These are phyloP conservation scores for Pseudozyma flocculosa DNA, from an alignment of 1,284 basidiomycete species.

Conservation along the genomic window DNA sequence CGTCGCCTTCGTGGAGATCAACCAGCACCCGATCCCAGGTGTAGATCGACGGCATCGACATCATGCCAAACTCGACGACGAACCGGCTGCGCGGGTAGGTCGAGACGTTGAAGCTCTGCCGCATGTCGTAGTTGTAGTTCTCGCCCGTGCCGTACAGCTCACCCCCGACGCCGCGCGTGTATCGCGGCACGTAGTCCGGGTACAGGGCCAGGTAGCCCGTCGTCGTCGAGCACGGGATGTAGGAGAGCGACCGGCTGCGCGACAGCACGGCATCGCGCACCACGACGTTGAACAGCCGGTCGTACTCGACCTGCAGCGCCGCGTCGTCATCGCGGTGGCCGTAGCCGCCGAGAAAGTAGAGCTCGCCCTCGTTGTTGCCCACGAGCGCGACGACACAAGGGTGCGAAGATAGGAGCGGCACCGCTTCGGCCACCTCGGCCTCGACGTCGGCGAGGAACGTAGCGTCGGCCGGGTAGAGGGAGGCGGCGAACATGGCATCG, in stretches of 20 bases:
- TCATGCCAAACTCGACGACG: conserved; percentile 70
- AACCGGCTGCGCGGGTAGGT: conserved; percentile 67
- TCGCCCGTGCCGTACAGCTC: conserved; percentile 63
- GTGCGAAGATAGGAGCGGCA: conserved; percentile 65
- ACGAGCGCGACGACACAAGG: conserved; percentile 58
- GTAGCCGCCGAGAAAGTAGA: conserved; percentile 22
- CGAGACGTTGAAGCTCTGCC: conserved; percentile 65
- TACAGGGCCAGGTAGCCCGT: conserved; percentile 65
- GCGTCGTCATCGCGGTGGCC: conserved; percentile 8
- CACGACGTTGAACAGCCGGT: conserved; percentile 61
- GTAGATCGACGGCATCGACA: conserved; percentile 69
- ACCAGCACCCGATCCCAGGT: conserved; percentile 67
- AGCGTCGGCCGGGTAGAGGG: conserved; percentile 61
- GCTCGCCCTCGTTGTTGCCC: conserved; percentile 44
- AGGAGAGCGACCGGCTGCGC: conserved; percentile 66
- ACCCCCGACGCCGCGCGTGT: conserved; percentile 63
- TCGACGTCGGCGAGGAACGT: conserved; percentile 64
- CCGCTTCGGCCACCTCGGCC: conserved; percentile 67
- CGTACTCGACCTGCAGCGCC: conserved; percentile 23
- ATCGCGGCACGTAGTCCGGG: conserved; percentile 64
- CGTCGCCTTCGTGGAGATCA: too few species aligned
- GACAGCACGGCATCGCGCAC: conserved; percentile 63
- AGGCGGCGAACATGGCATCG: conserved; percentile 67
- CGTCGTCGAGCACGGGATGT: conserved; percentile 67
- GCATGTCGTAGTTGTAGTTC: conserved; percentile 64